Base-by-base conservation (phyloP, 78 protist species). In the Emiliania huxleyi region DNA sequence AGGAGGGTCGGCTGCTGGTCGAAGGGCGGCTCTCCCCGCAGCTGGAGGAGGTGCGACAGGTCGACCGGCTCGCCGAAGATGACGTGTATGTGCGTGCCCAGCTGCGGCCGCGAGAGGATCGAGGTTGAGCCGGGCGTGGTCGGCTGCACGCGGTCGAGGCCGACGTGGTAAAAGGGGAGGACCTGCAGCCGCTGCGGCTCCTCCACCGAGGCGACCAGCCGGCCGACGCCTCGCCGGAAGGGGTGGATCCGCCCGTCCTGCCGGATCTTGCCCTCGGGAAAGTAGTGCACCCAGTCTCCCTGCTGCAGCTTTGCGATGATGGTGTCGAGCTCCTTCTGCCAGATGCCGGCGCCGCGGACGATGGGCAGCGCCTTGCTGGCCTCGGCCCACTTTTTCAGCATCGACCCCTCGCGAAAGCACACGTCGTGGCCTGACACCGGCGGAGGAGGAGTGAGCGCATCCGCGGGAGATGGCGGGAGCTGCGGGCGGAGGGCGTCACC, bases 201-300 rank as follows among this genome's bases (percentile, higher is more conserved):
- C 18, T 26, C n/a, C 48, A 77, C 46, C 23, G 48, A 2, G 23
- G 85, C 85, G 48, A 40, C 46, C 18, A 77, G 42, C 2, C 85
- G 85, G 49, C 85, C 85, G 35, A 77, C 85, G 49, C 85, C 85
- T 19, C 85, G 85, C 15, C 85, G 85, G 85, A 77, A 77, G 35
- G 46, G 44, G 46, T 77, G 85, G 18, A 77, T 19, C 23, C 29
- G 48, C 26, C 85, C 46, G 85, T 77, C 85, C 85, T 77, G 85
- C 44, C 46, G 18, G 33, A 77, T 40, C 46, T 40, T 77, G 35
- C 85, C 85, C 85, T 77, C 85, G 35, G 85, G 85, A 19, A 77
- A 77, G 46, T 77, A 77, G 46, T 77, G 85, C 85, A 77, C 85
- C 85, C 85, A 77, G 48, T 37, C 48, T 22, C 85, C 85, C 44